phyloP scores from a whole-genome alignment of 169 alveolate species.

The Plasmodium adleri region DNA sequence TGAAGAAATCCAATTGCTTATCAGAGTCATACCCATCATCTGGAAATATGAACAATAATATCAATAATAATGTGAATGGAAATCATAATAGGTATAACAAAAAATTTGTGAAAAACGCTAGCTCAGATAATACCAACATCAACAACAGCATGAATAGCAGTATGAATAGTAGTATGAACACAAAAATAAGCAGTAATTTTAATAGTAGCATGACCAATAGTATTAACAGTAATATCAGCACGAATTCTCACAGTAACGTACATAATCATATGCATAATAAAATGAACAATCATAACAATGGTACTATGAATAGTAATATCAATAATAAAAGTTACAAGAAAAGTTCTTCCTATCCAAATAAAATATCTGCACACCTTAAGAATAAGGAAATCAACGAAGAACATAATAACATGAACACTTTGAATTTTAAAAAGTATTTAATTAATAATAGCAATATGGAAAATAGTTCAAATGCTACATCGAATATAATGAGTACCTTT shows the following conservation, averaged over 20 bases:
- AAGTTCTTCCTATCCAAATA: constrained; percentile 56
- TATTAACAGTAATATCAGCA: not conserved
- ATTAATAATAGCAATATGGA: constrained; percentile 17
- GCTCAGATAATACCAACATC: constrained; percentile 7
- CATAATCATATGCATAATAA: no score
- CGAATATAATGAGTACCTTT: constrained; percentile 11
- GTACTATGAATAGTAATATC: not conserved
- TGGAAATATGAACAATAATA: constrained; percentile 1
- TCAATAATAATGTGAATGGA: constrained; percentile 5
- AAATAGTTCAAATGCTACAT: not conserved
- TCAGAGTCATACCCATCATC: not conserved
- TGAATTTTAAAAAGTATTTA: constrained; percentile 32
- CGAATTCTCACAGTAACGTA: no score
- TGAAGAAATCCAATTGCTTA: constrained; percentile 1
- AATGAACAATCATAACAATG: no score
- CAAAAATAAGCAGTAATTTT: not conserved
- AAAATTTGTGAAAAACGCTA: constrained; percentile 19
- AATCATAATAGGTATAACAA: constrained; percentile 8
- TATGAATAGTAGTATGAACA: not conserved
- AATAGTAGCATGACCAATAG: not conserved
- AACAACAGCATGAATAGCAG: not conserved
- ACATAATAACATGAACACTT: constrained; percentile 1
- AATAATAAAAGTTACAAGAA: constrained; percentile 33
- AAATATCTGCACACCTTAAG: constrained; percentile 15
- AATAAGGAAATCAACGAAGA: constrained; percentile 47